phyloP scores from a whole-genome alignment of 2,329 filamentous ascomycete genomes.

The Penicillium brasilianum region DNA sequence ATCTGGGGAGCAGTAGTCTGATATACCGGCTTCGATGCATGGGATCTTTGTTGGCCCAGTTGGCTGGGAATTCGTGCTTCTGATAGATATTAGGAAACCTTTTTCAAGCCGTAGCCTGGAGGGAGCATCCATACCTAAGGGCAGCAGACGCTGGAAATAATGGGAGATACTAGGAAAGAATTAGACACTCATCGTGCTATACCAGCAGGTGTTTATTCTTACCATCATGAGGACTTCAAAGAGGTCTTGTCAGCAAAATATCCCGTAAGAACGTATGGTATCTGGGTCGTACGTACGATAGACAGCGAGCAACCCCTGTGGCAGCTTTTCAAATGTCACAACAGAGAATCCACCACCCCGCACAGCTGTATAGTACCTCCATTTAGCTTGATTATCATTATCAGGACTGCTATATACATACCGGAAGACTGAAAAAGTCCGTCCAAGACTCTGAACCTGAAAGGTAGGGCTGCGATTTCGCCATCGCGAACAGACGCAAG shows the following conservation, averaged over 20 bases:
- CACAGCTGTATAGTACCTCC: slow-evolving; percentile 44
- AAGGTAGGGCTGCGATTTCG: slow-evolving; percentile 57
- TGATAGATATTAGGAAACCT: not conserved
- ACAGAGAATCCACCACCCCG: slow-evolving; percentile 70
- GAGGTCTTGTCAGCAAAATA: not conserved
- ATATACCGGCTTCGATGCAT: not conserved
- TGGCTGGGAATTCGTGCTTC: not conserved
- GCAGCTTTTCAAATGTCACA: slow-evolving; percentile 62
- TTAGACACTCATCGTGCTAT: slow-evolving; percentile 14
- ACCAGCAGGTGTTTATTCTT: slow-evolving; percentile 1
- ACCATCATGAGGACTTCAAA: slow-evolving; percentile 45
- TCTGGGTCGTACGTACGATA: slow-evolving; percentile 30
- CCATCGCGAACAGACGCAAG: slow-evolving; percentile 67
- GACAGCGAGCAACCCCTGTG: slow-evolving; percentile 43
- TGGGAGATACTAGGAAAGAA: slow-evolving; percentile 20
- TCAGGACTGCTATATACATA: slow-evolving; percentile 8
- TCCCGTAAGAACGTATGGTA: not conserved
- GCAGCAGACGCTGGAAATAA: slow-evolving; percentile 19
- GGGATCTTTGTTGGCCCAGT: not conserved
- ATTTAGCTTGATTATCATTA: not conserved
- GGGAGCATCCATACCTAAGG: slow-evolving; percentile 11
- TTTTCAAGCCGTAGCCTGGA: not conserved
- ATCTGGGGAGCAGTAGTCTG: too few species aligned
- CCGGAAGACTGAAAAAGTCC: slow-evolving; percentile 68
- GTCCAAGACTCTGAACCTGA: slow-evolving; percentile 62